phyloP scores from a whole-genome alignment of 148 eudicot genomes.

The Vaccinium darrowii region DNA sequence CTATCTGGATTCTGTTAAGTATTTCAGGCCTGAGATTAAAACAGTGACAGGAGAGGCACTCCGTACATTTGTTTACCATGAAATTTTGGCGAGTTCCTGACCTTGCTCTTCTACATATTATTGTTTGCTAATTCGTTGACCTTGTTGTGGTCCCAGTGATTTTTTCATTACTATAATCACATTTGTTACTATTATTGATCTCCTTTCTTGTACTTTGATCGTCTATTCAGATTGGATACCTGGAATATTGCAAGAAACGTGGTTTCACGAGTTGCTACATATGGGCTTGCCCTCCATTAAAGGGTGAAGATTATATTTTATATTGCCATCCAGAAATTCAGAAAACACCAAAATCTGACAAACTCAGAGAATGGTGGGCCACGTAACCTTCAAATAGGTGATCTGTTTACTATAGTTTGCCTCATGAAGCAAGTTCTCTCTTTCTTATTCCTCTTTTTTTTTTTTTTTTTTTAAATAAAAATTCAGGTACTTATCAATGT shows the following conservation, averaged over 20 bases:
- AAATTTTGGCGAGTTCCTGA: conserved; percentile 69
- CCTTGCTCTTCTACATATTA: background rate
- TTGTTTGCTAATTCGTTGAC: background rate
- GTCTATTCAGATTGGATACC: conserved; percentile 77
- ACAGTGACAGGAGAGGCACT: conserved; percentile 92
- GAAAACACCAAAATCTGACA: conserved; percentile 98
- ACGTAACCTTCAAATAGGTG: conserved; percentile 3
- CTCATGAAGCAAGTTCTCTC: conserved; percentile 5
- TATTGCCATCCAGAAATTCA: conserved; percentile 99
- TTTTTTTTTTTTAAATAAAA: conserved; percentile 8
- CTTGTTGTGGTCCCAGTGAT: background rate
- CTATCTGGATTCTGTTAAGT: conserved; percentile 96
- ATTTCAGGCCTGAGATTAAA: conserved; percentile 89
- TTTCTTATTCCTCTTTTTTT: background rate
- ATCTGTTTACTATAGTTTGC: background rate
- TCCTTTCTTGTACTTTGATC: conserved; percentile 16
- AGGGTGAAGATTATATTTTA: conserved; percentile 98
- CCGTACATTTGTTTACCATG: conserved; percentile 97
- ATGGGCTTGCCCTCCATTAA: conserved; percentile 99
- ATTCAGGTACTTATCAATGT: conserved; percentile 87
- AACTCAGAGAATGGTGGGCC: conserved; percentile 94
- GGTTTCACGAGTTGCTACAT: conserved; percentile 97
- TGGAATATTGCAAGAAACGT: conserved; percentile 90
- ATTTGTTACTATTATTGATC: background rate
- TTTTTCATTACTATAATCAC: background rate